Conservation (phyloP, 1,139 yeast genomes). For the Pichia inconspicua region DNA sequence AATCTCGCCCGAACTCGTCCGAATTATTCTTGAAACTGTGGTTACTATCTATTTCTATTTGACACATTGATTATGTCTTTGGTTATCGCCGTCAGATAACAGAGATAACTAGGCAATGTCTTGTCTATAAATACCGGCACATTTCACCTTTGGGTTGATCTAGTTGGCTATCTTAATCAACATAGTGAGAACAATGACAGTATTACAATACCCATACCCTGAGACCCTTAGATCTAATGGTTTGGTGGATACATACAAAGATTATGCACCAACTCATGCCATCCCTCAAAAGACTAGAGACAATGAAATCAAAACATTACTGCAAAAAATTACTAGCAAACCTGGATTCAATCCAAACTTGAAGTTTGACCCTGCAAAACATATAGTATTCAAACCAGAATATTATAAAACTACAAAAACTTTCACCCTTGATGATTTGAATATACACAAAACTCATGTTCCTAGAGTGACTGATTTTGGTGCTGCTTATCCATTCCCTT, state of each 20-base stretch:
- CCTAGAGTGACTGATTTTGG: conserved; percentile 28
- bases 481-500: conserved; percentile 30
- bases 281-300: conserved; percentile 24
- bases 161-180: background rate
- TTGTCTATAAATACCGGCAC: too few relatives aligned
- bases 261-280: conserved; percentile 20
- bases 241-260: conserved; percentile 21
- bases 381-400: conserved; percentile 35
- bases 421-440: conserved; percentile 33
- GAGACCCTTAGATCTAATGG: conserved; percentile 13
- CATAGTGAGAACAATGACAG: background rate
- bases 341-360: conserved; percentile 18
- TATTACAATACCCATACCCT: background rate
- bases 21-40: background rate
- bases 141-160: too few relatives aligned
- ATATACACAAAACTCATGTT: conserved; percentile 28
- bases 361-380: conserved; percentile 38
- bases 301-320: conserved; percentile 1
- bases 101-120: background rate
- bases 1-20: background rate
- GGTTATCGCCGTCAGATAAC: background rate
- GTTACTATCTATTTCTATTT: background rate
- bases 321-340: background rate
- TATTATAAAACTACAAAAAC: conserved; percentile 33
- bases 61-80: background rate